A percentile compares a stretch with the other conserved stretches of the same genome.
Evolutionary conservation across 2,329 filamentous ascomycete genomes (phyloP).

Genomic region (Trichoderma guizhouense): DNA sequence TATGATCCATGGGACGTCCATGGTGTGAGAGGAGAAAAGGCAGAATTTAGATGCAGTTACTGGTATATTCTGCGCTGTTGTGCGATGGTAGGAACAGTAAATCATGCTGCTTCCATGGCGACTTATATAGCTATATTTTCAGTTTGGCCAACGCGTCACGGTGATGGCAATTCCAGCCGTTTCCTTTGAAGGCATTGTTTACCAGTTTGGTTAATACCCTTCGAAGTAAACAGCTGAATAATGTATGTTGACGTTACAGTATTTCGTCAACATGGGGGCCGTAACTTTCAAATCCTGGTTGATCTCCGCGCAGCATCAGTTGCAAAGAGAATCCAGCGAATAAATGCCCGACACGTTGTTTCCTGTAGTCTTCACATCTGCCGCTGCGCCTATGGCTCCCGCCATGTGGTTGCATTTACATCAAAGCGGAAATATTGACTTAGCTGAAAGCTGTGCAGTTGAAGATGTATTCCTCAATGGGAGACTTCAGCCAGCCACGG

Average conservation of each 20-base stretch:
- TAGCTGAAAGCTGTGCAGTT: not conserved
- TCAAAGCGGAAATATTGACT: not conserved
- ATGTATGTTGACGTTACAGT: not conserved
- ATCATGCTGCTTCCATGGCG: not conserved
- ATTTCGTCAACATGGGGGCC: not conserved
- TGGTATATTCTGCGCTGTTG: not conserved
- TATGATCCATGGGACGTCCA: not conserved
- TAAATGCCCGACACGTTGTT: not conserved
- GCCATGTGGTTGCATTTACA: not conserved
- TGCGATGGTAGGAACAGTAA: not conserved
- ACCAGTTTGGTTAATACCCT: not conserved
- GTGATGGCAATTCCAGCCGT: accelerated
- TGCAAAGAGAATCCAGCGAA: not conserved
- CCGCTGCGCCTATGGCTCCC: too few species aligned
- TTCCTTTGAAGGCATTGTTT: not conserved
- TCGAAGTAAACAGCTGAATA: not conserved
- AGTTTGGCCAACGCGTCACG: not conserved
- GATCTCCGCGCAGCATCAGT: not conserved
- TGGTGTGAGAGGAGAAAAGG: not conserved
- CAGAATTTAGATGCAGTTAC: not conserved
- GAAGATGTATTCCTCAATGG: not conserved
- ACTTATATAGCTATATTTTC: not conserved
- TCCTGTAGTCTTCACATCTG: not conserved
- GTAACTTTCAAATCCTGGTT: not conserved
- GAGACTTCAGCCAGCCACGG: not conserved